Evolutionary conservation across 2,329 filamentous ascomycete species (phyloP).

Genomic region (Simplicillium aogashimaense): DNA sequence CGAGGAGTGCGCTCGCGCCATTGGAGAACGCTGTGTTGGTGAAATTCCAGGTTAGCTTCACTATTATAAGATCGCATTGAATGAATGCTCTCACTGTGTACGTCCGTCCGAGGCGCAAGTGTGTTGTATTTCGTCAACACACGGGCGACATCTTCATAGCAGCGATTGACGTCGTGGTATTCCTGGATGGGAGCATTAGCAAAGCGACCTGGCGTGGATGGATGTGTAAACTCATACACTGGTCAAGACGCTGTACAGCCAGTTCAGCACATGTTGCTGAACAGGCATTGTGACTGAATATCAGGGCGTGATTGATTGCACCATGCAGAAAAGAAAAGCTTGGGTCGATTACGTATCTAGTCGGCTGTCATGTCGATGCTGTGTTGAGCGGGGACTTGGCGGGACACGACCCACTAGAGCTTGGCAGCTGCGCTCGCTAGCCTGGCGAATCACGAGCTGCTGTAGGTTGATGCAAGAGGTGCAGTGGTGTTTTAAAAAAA

Average conservation of each 20-base stretch:
- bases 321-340: too few species aligned
- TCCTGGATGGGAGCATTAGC: conserved; percentile 45
- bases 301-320: neutral
- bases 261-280: conserved; percentile 83
- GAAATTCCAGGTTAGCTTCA: conserved; percentile 10
- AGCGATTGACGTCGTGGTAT: conserved; percentile 86
- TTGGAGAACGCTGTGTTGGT: conserved; percentile 65
- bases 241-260: conserved; percentile 86
- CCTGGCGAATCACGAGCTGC: too few species aligned
- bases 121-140: conserved; percentile 70
- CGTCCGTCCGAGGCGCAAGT: conserved; percentile 78
- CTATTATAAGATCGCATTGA: too few species aligned
- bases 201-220: neutral
- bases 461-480: too few species aligned
- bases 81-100: conserved; percentile 62
- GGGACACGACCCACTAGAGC: too few species aligned
- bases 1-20: conserved; percentile 74
- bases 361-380: too few species aligned
- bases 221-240: conserved; percentile 40
- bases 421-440: too few species aligned
- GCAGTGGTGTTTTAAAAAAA: too few species aligned
- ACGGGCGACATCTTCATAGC: conserved; percentile 84
- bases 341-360: too few species aligned
- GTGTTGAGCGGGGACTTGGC: too few species aligned
- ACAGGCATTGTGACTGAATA: conserved; percentile 47